phyloP scores from a whole-genome alignment of 306 rosid genomes.

The Leucaena leucocephala region DNA sequence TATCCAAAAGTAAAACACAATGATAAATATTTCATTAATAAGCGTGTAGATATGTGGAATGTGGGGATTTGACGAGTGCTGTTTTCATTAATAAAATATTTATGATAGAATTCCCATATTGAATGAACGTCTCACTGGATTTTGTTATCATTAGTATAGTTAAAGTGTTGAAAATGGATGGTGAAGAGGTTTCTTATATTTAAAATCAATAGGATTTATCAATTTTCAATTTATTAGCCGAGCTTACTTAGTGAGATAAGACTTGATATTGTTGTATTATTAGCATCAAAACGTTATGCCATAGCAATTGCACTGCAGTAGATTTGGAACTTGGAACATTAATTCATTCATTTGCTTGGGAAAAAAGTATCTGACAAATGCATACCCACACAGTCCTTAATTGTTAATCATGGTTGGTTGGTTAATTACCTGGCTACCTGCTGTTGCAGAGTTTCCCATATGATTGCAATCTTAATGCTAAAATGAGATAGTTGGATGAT shows the following conservation, averaged over 20 bases:
- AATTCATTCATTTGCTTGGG: not conserved
- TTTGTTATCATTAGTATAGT: conserved; percentile 25
- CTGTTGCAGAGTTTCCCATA: conserved; percentile 9
- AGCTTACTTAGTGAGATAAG: too few species aligned
- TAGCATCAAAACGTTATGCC: conserved; percentile 8
- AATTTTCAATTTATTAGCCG: not conserved
- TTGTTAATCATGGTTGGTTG: conserved; percentile 5
- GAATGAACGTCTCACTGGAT: not conserved
- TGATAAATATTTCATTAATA: not conserved
- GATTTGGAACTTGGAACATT: not conserved
- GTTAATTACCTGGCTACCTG: conserved; percentile 5
- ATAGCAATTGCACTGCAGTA: not conserved
- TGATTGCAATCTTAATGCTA: conserved; percentile 29
- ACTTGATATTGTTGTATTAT: not conserved
- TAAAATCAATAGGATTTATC: not conserved
- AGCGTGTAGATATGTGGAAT: not conserved
- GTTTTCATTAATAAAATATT: conserved; percentile 17
- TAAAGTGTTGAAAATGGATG: conserved; percentile 25
- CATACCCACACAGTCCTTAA: not conserved
- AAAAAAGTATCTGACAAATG: not conserved
- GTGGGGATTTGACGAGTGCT: conserved; percentile 9
- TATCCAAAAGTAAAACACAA: not conserved
- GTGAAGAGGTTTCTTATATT: conserved; percentile 5
- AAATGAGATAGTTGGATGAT: conserved; percentile 35
- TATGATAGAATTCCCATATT: conserved; percentile 23